Base-by-base conservation (phyloP, 345 rosid species). In the Camelina laxa region DNA sequence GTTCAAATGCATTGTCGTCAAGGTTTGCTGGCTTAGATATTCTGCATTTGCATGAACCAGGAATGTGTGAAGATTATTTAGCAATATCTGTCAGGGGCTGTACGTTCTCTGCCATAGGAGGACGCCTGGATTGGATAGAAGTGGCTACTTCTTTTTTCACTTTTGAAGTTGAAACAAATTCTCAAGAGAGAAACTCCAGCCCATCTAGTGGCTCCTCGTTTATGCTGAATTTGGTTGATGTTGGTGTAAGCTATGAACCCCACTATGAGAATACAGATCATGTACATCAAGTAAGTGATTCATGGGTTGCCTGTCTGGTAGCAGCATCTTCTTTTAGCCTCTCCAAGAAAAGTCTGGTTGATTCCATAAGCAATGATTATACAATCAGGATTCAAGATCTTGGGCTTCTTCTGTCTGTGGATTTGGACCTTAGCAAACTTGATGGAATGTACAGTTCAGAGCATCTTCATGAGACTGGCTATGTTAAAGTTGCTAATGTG, bases 71-170 rank as follows among this genome's bases (percentile, higher is more conserved):
- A 39, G 85, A 74, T 78, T 84, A 75, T 77, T 80, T 88, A 63
- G 85, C 92, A 60, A 53, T 95, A 80, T 79, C 84, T 73, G 69
- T 83, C 74, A 85, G 92, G 77, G 87, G 99, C 75, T 80, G 88
- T 79, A 95, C 99, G 8, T 64, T 95, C 80, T 87, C 90, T 55
- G 97, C 98, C 5, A 80, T 82, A 60, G 94, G 98, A 71, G 99
- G 98, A 42, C 97, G 99, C 60, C 78, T 92, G 80, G 98, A 95
- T 82, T 95, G 99, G 99, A 71, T 95, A 65, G 89, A 84, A 71
- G 84, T 84, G 53, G 82, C 85, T 79, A 68, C 65, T 45, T 95
- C 98, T 45, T 92, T 92, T 76, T 90, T 95, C 75, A 78, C 72
- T 47, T 62, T 71, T 81, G 78, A 78, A 62, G 84, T 59, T 69